A percentile compares a stretch with the other conserved stretches of the same genome.
phyloP scores from a whole-genome alignment of 345 rosid genomes.

The Gynandropsis gynandra region DNA sequence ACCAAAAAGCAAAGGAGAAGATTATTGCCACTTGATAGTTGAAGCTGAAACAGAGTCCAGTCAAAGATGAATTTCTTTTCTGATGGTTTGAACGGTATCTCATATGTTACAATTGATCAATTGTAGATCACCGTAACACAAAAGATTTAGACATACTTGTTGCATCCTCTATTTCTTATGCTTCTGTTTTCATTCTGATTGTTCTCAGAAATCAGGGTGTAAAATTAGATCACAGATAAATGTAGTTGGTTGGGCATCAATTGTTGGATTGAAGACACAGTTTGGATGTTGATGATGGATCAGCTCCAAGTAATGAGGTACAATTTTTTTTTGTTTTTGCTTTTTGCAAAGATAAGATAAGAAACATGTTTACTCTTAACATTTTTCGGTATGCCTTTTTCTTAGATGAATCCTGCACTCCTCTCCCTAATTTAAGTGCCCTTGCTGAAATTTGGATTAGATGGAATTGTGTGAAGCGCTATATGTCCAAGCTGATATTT shows the following conservation, averaged over 20 bases:
- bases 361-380: neutral
- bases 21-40: constrained; percentile 48
- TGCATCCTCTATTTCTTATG: neutral
- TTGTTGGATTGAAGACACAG: constrained; percentile 66
- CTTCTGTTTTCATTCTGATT: neutral
- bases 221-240: constrained; percentile 55
- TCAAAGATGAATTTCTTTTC: constrained; percentile 28
- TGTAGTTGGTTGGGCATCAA: constrained; percentile 39
- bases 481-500: constrained; percentile 61
- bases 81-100: constrained; percentile 48
- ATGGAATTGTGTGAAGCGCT: constrained; percentile 58
- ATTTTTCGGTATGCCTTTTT: neutral
- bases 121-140: too few relatives aligned
- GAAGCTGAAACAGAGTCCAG: constrained; percentile 62
- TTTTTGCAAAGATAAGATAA: neutral
- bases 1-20: constrained; percentile 86
- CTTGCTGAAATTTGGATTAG: constrained; percentile 56
- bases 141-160: too few relatives aligned
- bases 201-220: neutral
- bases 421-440: constrained; percentile 62
- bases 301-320: constrained; percentile 53
- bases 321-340: neutral
- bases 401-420: constrained; percentile 41
- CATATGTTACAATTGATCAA: neutral
- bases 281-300: constrained; percentile 45